A percentile compares a stretch with the other conserved stretches of the same genome.
Conservation (phyloP, 441 rosid genomes). For the Gossypium aridum region DNA sequence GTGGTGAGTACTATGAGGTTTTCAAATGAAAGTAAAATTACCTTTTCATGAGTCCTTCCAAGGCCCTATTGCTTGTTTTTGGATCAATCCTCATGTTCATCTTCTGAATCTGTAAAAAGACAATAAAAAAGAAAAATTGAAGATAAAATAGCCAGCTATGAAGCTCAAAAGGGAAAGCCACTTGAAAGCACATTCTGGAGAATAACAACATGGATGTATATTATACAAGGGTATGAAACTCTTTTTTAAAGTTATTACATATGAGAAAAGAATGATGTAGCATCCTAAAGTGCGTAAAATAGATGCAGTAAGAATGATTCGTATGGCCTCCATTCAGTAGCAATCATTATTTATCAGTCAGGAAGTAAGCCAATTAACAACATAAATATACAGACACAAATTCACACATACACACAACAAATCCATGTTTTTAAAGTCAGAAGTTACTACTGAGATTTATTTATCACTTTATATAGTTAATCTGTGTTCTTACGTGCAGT, state of each 20-base stretch:
- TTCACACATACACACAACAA: too few species aligned
- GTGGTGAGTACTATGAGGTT: not conserved
- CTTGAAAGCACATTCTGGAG: not conserved
- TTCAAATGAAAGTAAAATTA: not conserved
- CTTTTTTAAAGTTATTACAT: not conserved
- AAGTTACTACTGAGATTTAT: not conserved
- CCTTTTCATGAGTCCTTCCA: not conserved
- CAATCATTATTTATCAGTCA: not conserved
- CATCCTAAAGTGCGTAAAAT: not conserved
- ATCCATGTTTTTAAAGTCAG: not conserved
- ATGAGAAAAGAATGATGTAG: not conserved
- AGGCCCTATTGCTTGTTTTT: not conserved
- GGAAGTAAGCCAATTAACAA: not conserved
- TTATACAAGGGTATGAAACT: not conserved
- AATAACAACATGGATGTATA: not conserved
- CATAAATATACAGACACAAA: not conserved
- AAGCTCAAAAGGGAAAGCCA: not conserved
- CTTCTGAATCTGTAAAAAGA: conserved; percentile 45
- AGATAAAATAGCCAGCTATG: not conserved
- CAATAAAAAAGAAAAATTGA: not conserved
- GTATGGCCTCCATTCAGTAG: not conserved
- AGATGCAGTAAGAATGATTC: too few species aligned
- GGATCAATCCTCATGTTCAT: conserved; percentile 57
- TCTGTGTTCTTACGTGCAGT: not conserved
- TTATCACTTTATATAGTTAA: not conserved